Conservation (phyloP, 805 yeast species). For the Candida quercuum region DNA sequence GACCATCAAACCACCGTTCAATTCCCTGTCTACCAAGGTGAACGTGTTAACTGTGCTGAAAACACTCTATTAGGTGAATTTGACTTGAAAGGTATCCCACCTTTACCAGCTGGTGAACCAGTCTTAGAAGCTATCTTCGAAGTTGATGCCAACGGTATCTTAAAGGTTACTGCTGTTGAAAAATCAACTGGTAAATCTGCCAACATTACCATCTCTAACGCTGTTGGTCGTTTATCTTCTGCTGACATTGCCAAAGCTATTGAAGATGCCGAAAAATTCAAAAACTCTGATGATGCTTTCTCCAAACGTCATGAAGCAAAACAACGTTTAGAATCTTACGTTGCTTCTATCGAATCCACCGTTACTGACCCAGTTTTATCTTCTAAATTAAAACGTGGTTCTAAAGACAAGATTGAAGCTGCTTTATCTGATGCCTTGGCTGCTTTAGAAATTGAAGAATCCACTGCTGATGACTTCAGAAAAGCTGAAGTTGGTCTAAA, state of each 20-base stretch:
- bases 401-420: conserved; percentile 95
- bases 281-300: conserved; percentile 98
- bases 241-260: conserved; percentile 98
- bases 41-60: conserved; percentile 97
- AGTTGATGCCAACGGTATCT: conserved; percentile 99
- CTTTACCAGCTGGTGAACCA: conserved; percentile 98
- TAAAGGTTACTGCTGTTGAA: conserved; percentile 98
- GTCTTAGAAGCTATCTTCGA: conserved; percentile 98
- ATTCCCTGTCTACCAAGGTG: conserved; percentile 99
- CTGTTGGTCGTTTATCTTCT: conserved; percentile 95
- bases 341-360: conserved; percentile 90
- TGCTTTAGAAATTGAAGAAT: conserved; percentile 94
- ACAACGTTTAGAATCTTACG: conserved; percentile 98
- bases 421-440: conserved; percentile 98
- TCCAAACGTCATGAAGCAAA: conserved; percentile 99
- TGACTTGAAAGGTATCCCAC: conserved; percentile 97
- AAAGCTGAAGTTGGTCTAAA: conserved; percentile 98
- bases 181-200: conserved; percentile 98
- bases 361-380: conserved; percentile 98
- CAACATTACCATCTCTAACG: conserved; percentile 98
- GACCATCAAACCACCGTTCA: conserved; percentile 99
- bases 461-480: conserved; percentile 95
- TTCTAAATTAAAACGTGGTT: conserved; percentile 94
- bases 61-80: conserved; percentile 98
- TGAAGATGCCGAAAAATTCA: conserved; percentile 97